Conservation (phyloP, 163 green algal species). For the Scenedesmus sp. region DNA sequence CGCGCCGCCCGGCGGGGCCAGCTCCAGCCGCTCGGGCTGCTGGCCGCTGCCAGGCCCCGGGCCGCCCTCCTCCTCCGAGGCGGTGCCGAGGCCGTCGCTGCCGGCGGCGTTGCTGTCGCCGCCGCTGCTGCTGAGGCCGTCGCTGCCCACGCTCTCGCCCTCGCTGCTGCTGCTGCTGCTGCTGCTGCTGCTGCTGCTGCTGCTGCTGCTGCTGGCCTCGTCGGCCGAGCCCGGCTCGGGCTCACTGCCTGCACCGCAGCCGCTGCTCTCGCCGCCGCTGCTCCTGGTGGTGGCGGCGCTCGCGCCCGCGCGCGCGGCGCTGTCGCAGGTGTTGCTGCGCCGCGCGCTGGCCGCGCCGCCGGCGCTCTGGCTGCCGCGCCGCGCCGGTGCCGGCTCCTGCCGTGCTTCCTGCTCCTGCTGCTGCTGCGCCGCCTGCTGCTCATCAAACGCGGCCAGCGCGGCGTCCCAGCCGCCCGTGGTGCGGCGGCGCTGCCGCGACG, state of each 20-base stretch:
- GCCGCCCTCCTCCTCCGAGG: neutral
- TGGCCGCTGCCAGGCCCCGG: neutral
- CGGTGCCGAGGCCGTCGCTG: neutral
- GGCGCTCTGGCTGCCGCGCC: too few species aligned
- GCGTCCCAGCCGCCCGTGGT: constrained; percentile 24
- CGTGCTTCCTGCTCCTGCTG: constrained; percentile 22
- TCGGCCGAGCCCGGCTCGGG: too few species aligned
- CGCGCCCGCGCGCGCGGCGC: too few species aligned
- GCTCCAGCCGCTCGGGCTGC: neutral
- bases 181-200: constrained; percentile 10
- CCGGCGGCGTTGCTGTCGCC: neutral
- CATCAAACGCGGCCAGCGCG: constrained; percentile 28
- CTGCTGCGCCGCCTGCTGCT: constrained; percentile 1
- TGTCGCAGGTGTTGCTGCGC: too few species aligned
- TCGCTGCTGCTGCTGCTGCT: constrained; percentile 13
- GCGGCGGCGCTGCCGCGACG: neutral
- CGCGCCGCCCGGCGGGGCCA: neutral
- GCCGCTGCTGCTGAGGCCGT: neutral
- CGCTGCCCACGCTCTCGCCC: neutral
- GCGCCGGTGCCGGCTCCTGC: too few species aligned
- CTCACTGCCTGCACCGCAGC: too few species aligned
- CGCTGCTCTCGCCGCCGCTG: too few species aligned
- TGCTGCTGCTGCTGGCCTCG: too few species aligned
- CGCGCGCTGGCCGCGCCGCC: too few species aligned
- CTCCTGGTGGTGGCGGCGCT: too few species aligned